Base-by-base conservation (phyloP, 1,139 yeast species). In the Lodderomyces jiufengensis region DNA sequence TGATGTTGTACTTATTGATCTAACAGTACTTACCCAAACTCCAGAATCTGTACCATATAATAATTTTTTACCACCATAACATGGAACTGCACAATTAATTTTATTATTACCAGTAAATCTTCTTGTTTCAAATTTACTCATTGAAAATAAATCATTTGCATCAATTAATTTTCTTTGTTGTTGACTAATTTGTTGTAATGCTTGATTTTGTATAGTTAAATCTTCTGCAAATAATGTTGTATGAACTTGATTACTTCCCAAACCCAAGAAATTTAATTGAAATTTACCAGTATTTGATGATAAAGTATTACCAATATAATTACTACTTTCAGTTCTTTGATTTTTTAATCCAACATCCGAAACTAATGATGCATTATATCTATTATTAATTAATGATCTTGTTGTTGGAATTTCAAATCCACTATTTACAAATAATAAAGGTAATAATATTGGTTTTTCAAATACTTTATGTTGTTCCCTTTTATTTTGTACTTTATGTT, bases 21-120 rank as follows among this genome's bases (percentile, higher is more conserved):
- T 54, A 28, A 73, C 76, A 0, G 84, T 77, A 32, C 94, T 80
- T 32, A 87, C 78, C 73, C 85, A 94, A 6, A 92, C 80, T 8
- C 98, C 98, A 3, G 82, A 75, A 54, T 88, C 95, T 0, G 97
- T 88, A 33, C 97, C 97, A 52, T 86, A 90, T 32, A 92, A 60
- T 47, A 90, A 63, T 57, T 90, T 86, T 46, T 95, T 77, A 16
- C 98, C 97, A 39, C 97, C 97, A 53, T 92, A 95, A 56, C 90
- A 83, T 23, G 97, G 95, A 25, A 86, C 90, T 21, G 92, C 94
- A 66, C 97, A 88, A 52, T 86, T 88, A 48, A 92, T 87, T 45
- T 83, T 78, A 44, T 69, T 69, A 53, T 86, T 85, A 18, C 82
- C 80, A 32, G 68, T 66, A 58, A 90, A 90, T 52, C 81, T 78